Evolutionary conservation across 352 stramenopile genomes (phyloP).

Genomic region (Blastocystis sp.): DNA sequence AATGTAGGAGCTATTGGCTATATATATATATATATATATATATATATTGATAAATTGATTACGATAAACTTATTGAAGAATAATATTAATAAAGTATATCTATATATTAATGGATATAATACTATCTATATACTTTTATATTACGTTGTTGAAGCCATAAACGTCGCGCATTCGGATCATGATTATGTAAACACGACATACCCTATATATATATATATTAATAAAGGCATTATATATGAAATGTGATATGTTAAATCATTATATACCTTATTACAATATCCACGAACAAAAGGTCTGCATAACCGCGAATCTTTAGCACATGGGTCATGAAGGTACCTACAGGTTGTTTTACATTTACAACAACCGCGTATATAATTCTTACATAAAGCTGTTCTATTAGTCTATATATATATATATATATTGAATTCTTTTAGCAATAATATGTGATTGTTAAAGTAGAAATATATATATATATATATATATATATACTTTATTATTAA

Average conservation of each 20-base stretch:
- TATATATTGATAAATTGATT: too few species aligned
- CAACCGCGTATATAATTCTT: constrained; percentile 19
- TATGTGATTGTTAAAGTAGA: too few species aligned
- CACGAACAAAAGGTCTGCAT: constrained; percentile 24
- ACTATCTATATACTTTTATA: constrained; percentile 7
- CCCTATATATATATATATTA: constrained; percentile 11
- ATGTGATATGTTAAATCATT: not conserved
- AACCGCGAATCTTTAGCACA: constrained; percentile 20
- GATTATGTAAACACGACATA: constrained; percentile 13
- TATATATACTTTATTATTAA: too few species aligned
- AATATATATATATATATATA: too few species aligned
- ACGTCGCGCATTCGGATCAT: constrained; percentile 23
- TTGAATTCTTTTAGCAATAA: not conserved
- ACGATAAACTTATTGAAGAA: too few species aligned
- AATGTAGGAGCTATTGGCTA: constrained; percentile 16
- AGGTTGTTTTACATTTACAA: constrained; percentile 13
- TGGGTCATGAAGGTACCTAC: constrained; percentile 19
- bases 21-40: not conserved
- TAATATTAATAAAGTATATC: too few species aligned
- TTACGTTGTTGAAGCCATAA: constrained; percentile 28
- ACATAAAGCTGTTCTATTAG: not conserved
- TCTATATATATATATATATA: not conserved
- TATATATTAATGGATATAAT: too few species aligned
- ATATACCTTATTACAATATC: constrained; percentile 10
- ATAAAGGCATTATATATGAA: too few species aligned